Percentiles rank a stretch among this genome's conserved stretches.
phyloP scores from a whole-genome alignment of 163 green algal genomes.

The Scenedesmus sp. region DNA sequence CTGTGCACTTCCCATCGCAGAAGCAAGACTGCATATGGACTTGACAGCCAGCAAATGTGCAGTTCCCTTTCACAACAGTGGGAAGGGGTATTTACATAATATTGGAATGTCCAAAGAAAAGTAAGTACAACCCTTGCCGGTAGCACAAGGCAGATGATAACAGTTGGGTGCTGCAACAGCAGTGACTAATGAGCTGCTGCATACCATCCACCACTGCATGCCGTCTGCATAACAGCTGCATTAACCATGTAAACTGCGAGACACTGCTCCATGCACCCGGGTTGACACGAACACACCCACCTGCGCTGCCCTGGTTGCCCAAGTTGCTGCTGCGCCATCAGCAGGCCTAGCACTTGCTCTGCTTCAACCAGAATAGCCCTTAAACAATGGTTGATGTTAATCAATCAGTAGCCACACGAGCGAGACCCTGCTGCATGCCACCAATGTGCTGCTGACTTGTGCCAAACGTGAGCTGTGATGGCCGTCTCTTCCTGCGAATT shows the following conservation, averaged over 20 bases:
- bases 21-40: neutral
- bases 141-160: neutral
- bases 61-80: neutral
- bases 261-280: neutral
- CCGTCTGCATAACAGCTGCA: neutral
- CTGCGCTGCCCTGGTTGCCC: slow-evolving; percentile 7
- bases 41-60: neutral
- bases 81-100: no score
- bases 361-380: neutral
- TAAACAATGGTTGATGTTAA: no score
- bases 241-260: neutral
- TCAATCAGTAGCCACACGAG: neutral
- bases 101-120: no score
- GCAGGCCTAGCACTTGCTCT: neutral
- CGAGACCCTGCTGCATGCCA: neutral
- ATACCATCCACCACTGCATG: neutral
- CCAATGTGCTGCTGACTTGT: neutral
- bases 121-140: neutral
- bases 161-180: neutral
- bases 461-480: neutral
- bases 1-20: neutral
- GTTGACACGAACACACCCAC: neutral
- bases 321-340: slow-evolving; percentile 10
- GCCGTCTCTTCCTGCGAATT: neutral
- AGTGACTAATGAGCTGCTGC: neutral